These are phyloP conservation scores for Penicillium waksmanii DNA, from an alignment of 495 filamentous ascomycete species.

Conservation along the genomic window DNA sequence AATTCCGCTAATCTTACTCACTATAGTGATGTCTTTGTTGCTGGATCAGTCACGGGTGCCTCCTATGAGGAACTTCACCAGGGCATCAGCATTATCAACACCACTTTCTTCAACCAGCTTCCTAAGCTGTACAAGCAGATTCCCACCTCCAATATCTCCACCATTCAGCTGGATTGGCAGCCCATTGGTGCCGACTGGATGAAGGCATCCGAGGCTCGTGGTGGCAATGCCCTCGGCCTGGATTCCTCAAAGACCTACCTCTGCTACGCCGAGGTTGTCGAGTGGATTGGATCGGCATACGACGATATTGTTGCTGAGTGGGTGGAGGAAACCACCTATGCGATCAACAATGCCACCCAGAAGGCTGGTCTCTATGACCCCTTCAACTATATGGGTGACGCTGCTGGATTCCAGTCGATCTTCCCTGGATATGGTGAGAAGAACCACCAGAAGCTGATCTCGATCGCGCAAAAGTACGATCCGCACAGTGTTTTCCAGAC, in stretches of 20 bases:
- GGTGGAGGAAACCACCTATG: slow-evolving; percentile 38
- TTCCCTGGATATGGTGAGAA: slow-evolving; percentile 51
- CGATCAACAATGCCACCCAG: slow-evolving; percentile 39
- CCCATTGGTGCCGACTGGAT: slow-evolving; percentile 50
- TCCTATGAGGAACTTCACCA: slow-evolving; percentile 31
- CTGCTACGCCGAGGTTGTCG: slow-evolving; percentile 44
- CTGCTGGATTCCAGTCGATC: slow-evolving; percentile 38
- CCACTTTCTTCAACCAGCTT: slow-evolving; percentile 39
- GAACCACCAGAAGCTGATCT: slow-evolving; percentile 41
- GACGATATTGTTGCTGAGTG: slow-evolving; percentile 35
- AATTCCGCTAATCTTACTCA: background rate
- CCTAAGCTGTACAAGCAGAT: slow-evolving; percentile 36
- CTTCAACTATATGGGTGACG: slow-evolving; percentile 41
- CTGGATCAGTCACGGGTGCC: slow-evolving; percentile 39
- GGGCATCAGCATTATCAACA: slow-evolving; percentile 43
- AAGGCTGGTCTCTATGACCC: slow-evolving; percentile 35
- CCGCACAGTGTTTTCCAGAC: slow-evolving; percentile 54
- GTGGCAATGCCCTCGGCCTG: slow-evolving; percentile 50
- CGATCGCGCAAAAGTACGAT: slow-evolving; percentile 51
- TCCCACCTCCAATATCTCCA: slow-evolving; percentile 36
- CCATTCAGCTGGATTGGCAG: slow-evolving; percentile 48
- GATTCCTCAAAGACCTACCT: slow-evolving; percentile 38
- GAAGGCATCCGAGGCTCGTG: slow-evolving; percentile 32
- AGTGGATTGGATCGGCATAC: slow-evolving; percentile 40
- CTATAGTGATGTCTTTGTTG: slow-evolving; percentile 39